A percentile compares a stretch with the other conserved stretches of the same genome.
Evolutionary conservation across 805 yeast species (phyloP).

Genomic region (Monosporozyma siamensis): DNA sequence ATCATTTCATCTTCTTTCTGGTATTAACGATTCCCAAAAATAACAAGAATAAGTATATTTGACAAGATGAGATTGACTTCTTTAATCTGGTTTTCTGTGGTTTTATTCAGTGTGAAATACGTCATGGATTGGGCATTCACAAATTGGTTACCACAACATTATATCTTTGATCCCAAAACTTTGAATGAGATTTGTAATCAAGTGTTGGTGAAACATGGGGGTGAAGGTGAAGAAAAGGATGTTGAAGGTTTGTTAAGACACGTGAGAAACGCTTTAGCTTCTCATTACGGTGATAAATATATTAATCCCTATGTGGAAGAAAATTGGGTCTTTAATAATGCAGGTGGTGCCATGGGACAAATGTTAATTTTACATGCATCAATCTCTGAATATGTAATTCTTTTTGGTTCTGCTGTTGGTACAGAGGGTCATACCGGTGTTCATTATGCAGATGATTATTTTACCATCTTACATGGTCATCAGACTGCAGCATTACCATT

Average conservation of each 20-base stretch:
- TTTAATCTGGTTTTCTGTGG: background rate
- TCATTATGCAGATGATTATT: constrained; percentile 96
- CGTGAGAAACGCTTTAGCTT: constrained; percentile 48
- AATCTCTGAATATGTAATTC: constrained; percentile 80
- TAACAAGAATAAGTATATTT: too few species aligned
- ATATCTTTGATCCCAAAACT: constrained; percentile 57
- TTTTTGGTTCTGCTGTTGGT: constrained; percentile 89
- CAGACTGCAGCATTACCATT: constrained; percentile 66
- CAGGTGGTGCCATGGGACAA: constrained; percentile 98
- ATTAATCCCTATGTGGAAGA: constrained; percentile 64
- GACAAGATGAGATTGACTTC: background rate
- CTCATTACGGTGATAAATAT: constrained; percentile 59
- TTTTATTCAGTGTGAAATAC: constrained; percentile 15
- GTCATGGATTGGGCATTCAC: constrained; percentile 31
- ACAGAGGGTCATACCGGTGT: constrained; percentile 95
- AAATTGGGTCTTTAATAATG: constrained; percentile 95
- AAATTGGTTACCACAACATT: constrained; percentile 63
- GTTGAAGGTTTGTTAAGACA: constrained; percentile 55
- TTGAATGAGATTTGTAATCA: constrained; percentile 51
- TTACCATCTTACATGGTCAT: constrained; percentile 76
- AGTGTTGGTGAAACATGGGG: constrained; percentile 38
- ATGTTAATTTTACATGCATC: constrained; percentile 96
- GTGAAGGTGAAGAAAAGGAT: background rate
- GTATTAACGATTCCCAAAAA: background rate
- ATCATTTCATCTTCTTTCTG: too few species aligned